phyloP scores from a whole-genome alignment of 495 filamentous ascomycete genomes.

The Chaetomium tenue region DNA sequence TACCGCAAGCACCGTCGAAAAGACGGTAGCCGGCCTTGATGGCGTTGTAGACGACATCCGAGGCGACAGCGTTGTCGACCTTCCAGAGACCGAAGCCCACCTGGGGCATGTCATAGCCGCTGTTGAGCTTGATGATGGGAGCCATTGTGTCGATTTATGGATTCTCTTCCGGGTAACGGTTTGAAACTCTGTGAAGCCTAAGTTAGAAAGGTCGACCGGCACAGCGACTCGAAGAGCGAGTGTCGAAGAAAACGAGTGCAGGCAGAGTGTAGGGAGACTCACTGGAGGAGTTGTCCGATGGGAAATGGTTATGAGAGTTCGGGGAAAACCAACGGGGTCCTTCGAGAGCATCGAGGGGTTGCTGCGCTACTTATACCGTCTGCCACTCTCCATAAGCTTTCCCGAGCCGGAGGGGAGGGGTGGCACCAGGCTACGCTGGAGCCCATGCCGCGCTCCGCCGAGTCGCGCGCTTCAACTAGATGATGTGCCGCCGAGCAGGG shows the following conservation, averaged over 20 bases:
- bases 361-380: slow-evolving; percentile 34
- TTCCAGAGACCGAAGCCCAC: slow-evolving; percentile 87
- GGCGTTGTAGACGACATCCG: slow-evolving; percentile 81
- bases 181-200: not conserved
- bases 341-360: slow-evolving; percentile 18
- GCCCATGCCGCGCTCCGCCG: slow-evolving; percentile 22
- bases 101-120: slow-evolving; percentile 80
- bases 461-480: slow-evolving; percentile 32
- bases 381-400: slow-evolving; percentile 18
- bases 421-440: slow-evolving; percentile 17
- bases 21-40: slow-evolving; percentile 86
- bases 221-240: not conserved
- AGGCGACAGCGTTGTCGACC: slow-evolving; percentile 72
- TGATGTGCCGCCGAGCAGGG: slow-evolving; percentile 32
- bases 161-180: slow-evolving; percentile 9
- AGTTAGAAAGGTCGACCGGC: not conserved
- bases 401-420: slow-evolving; percentile 22
- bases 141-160: slow-evolving; percentile 33
- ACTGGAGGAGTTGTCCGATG: not conserved
- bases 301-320: slow-evolving; percentile 9
- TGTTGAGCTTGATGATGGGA: slow-evolving; percentile 66
- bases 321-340: slow-evolving; percentile 19
- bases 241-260: not conserved
- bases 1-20: slow-evolving; percentile 85
- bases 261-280: slow-evolving; percentile 10